Evolutionary conservation across 2,329 filamentous ascomycete genomes (phyloP), one percentile per base, ranked within the genome.

Genomic region (Penicillium sp.): DNA sequence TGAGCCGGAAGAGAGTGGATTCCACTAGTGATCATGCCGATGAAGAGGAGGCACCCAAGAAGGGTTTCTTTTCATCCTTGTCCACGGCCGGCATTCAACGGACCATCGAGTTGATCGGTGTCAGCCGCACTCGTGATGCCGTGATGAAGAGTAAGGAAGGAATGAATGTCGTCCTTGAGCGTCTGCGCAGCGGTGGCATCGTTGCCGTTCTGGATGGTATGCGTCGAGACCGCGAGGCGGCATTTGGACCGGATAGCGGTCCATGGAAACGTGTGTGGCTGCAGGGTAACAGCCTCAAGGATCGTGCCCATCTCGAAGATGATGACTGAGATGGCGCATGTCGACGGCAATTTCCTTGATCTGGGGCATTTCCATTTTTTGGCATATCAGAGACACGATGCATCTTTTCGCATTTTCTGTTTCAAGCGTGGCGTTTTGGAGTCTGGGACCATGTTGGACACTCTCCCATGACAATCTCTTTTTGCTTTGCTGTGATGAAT

Each of bases 161-260:
- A 36, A 82, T 82, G 79, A 79, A 79, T 42, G 71, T 82, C 14
- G 79, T 82, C 14, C 66, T 82, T 6, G 75, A 79, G 54, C 66
- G 79, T 23, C 62, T 85, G 56, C 70, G 82, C 37, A 70, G 72
- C 41, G 81, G 81, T 26, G 82, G 82, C 0, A 66, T 85, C 12
- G 78, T 83, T 11, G 80, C 65, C 14, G 82, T 84, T n/a, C 65
- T 85, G 18, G 81, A 84, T 48, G 80, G 79, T 17, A 84, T 84
- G 80, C 69, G 78, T 35, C 67, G 70, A 51, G 80, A 84, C 54
- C 69, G 74, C 27, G 71, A 76, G 50, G 55, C 59, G 34, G 52
- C 60, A 41, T 51, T 59, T 42, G 64, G 60, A 3, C 48, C 56
- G 5, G 62, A 69, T 12, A 60, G 64, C 12, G 60, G 64, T 5